Percentiles rank a stretch among this genome's conserved stretches.
Evolutionary conservation across 176 grass and related monocot genomes (phyloP).

Genomic region (Hsuehochloa calcarea): DNA sequence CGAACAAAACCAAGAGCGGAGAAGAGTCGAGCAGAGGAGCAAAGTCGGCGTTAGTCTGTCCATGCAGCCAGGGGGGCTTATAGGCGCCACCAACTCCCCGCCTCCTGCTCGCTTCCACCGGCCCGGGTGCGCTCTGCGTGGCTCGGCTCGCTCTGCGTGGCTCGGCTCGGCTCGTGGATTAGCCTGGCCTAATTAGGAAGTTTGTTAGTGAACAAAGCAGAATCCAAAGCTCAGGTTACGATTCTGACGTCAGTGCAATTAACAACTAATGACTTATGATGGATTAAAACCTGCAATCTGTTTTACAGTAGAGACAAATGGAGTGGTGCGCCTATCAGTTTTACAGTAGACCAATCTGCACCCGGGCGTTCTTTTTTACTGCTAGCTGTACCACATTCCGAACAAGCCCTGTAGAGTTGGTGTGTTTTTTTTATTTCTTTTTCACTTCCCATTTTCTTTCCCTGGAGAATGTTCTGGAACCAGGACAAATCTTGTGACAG

Average conservation of each 20-base stretch:
- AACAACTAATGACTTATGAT: neutral
- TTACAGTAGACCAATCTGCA: neutral
- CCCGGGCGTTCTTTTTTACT: neutral
- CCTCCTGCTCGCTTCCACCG: neutral
- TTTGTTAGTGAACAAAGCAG: neutral
- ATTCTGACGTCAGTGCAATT: neutral
- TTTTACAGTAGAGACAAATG: no score
- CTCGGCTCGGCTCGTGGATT: neutral
- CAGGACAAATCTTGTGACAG: neutral
- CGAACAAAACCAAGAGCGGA: neutral
- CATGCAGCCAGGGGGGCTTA: slow-evolving; percentile 19
- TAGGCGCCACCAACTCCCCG: neutral
- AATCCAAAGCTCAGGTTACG: neutral
- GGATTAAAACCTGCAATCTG: neutral
- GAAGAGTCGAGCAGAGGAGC: neutral
- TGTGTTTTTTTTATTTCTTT: neutral
- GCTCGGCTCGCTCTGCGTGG: neutral
- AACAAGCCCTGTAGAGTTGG: neutral
- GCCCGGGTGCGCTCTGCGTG: neutral
- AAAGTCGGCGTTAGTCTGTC: no score
- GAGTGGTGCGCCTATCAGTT: neutral
- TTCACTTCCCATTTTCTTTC: neutral
- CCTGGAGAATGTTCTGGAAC: neutral
- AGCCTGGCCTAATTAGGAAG: slow-evolving; percentile 2
- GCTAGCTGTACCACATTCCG: neutral